Evolutionary conservation across 2,329 filamentous ascomycete genomes (phyloP).

Genomic region (Ophiocordyceps unilateralis): DNA sequence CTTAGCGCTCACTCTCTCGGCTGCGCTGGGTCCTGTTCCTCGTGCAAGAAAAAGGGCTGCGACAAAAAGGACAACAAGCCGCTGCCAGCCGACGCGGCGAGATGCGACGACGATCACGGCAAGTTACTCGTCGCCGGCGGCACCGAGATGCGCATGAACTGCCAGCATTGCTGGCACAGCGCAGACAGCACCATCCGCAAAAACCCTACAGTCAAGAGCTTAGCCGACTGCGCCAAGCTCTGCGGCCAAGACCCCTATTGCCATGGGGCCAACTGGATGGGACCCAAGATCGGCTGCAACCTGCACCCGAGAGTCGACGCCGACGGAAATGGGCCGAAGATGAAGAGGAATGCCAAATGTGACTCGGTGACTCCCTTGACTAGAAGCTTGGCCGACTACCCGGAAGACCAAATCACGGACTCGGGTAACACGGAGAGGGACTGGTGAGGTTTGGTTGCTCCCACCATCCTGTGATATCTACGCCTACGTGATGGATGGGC

Average conservation of each 20-base stretch:
- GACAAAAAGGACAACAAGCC: conserved; percentile 1
- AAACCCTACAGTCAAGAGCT: background rate
- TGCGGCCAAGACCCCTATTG: conserved; percentile 1
- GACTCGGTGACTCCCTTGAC: background rate
- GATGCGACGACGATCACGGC: background rate
- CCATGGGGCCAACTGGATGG: conserved; percentile 3
- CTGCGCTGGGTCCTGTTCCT: conserved; percentile 1
- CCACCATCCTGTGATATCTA: too few species aligned
- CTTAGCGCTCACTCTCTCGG: conserved; percentile 5
- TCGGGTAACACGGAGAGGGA: background rate
- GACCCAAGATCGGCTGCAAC: background rate
- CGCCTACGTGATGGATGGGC: too few species aligned
- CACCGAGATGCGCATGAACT: conserved; percentile 1
- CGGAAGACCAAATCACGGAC: background rate
- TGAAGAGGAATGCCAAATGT: background rate
- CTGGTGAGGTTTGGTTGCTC: too few species aligned
- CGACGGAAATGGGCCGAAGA: background rate
- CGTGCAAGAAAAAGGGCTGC: conserved; percentile 3
- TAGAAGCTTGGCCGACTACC: background rate
- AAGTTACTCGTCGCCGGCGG: background rate
- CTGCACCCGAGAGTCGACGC: background rate
- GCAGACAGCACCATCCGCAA: background rate
- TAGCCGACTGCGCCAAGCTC: conserved; percentile 2
- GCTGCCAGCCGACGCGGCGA: background rate
- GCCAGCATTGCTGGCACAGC: conserved; percentile 2